These are phyloP conservation scores for Aureobasidium leucospermi DNA, from an alignment of 2,329 filamentous ascomycete genomes.

Conservation along the genomic window DNA sequence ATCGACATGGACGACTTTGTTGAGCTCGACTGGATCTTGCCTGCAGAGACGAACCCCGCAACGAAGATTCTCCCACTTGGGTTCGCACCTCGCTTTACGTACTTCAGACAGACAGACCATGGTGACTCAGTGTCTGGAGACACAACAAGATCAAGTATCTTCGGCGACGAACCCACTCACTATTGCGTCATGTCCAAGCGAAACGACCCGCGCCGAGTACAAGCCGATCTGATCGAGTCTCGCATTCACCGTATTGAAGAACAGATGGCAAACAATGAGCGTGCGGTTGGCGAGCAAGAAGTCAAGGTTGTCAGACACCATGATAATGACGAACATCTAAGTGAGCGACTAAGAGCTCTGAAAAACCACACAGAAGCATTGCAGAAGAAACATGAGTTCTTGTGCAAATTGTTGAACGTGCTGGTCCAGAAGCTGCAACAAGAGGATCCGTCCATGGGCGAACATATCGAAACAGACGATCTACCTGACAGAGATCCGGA, in stretches of 20 bases:
- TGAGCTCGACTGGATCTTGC: conserved; percentile 91
- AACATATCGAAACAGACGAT: conserved; percentile 32
- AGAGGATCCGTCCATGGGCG: conserved; percentile 47
- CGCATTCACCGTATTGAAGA: conserved; percentile 70
- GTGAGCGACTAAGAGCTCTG: conserved; percentile 49
- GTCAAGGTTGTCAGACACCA: conserved; percentile 45
- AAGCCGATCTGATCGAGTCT: conserved; percentile 74
- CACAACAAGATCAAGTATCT: conserved; percentile 73
- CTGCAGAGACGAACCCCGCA: conserved; percentile 80
- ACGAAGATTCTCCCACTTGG: conserved; percentile 91
- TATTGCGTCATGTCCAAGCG: conserved; percentile 79
- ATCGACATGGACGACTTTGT: conserved; percentile 99
- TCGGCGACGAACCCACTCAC: conserved; percentile 89
- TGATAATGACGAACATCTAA: conserved; percentile 38
- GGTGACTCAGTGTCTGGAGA: conserved; percentile 72
- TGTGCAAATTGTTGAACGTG: conserved; percentile 51
- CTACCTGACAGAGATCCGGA: conserved; percentile 37
- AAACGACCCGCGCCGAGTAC: conserved; percentile 75
- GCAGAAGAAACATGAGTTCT: conserved; percentile 51
- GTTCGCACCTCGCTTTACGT: conserved; percentile 90
- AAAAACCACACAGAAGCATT: conserved; percentile 51
- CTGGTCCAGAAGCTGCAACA: conserved; percentile 49
- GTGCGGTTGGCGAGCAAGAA: conserved; percentile 68
- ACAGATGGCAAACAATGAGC: conserved; percentile 69
- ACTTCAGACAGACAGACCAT: conserved; percentile 95